A percentile compares a stretch with the other conserved stretches of the same genome.
These are phyloP conservation scores for Leishmania arabica DNA, from an alignment of 208 protist species.

Conservation along the genomic window DNA sequence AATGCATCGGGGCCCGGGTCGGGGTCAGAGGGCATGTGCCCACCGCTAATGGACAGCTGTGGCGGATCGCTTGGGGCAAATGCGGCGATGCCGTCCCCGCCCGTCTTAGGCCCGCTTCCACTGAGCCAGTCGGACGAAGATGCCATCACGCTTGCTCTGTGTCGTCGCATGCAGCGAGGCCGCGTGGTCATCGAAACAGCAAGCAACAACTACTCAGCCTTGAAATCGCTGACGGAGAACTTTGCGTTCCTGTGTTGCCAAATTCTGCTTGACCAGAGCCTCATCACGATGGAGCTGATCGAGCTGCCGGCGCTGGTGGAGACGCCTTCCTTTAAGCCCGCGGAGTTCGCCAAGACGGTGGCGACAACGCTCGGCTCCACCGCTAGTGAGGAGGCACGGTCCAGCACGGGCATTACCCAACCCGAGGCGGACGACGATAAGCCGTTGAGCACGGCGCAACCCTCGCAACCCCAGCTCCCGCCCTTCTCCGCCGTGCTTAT, in stretches of 20 bases:
- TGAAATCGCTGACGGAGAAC: slow-evolving; percentile 87
- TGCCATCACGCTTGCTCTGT: slow-evolving; percentile 48
- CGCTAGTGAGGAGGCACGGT: background rate
- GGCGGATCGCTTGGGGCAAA: background rate
- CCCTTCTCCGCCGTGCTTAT: slow-evolving; percentile 42
- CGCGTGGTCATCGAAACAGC: slow-evolving; percentile 48
- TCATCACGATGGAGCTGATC: slow-evolving; percentile 43
- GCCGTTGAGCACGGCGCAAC: background rate
- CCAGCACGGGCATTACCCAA: background rate
- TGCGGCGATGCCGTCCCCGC: background rate
- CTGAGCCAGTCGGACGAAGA: slow-evolving; percentile 43
- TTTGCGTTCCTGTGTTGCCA: slow-evolving; percentile 85
- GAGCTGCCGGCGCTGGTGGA: slow-evolving; percentile 38
- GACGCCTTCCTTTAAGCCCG: slow-evolving; percentile 24
- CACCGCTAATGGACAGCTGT: background rate
- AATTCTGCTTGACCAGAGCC: slow-evolving; percentile 45
- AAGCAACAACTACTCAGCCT: slow-evolving; percentile 78
- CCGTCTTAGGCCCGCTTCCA: background rate
- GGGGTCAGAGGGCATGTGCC: background rate
- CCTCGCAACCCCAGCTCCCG: slow-evolving; percentile 2
- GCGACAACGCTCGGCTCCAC: slow-evolving; percentile 10
- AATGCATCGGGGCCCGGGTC: background rate
- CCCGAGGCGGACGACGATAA: background rate
- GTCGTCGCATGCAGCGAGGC: slow-evolving; percentile 48
- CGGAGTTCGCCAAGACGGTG: slow-evolving; percentile 17